Evolutionary conservation across 1,284 basidiomycete species (phyloP).

Genomic region (Singerocomus inundabilis): DNA sequence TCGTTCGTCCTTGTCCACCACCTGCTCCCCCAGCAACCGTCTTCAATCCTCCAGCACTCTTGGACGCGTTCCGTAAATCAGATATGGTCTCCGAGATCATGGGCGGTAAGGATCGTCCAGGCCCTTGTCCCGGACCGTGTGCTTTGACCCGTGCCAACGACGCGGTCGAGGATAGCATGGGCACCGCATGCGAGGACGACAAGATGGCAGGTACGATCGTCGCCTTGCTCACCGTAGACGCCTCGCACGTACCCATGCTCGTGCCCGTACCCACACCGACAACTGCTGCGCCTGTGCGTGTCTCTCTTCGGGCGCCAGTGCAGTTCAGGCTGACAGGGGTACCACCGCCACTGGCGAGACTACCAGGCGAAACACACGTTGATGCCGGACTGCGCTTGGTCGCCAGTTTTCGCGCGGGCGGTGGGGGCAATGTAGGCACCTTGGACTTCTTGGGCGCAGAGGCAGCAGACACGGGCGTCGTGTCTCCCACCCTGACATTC

Average conservation of each 20-base stretch:
- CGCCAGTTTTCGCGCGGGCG: slow-evolving; percentile 13
- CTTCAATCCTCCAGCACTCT: slow-evolving; percentile 17
- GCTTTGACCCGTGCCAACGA: slow-evolving; percentile 57
- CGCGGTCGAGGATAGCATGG: slow-evolving; percentile 69
- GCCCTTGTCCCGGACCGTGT: slow-evolving; percentile 19
- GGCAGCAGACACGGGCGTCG: neutral
- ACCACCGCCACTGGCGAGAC: neutral
- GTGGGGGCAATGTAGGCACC: slow-evolving; percentile 3
- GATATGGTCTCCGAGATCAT: slow-evolving; percentile 37
- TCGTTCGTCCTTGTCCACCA: slow-evolving; percentile 12
- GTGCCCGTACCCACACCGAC: neutral
- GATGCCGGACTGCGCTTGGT: slow-evolving; percentile 13
- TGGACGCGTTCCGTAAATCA: slow-evolving; percentile 15
- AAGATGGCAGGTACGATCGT: slow-evolving; percentile 59
- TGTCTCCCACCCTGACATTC: neutral
- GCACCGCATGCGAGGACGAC: slow-evolving; percentile 67
- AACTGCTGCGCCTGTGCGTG: neutral
- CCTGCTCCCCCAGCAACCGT: slow-evolving; percentile 6
- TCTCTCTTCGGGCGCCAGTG: neutral
- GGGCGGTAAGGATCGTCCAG: slow-evolving; percentile 27
- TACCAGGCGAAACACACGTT: neutral
- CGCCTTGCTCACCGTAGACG: slow-evolving; percentile 25
- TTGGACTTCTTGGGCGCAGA: slow-evolving; percentile 12
- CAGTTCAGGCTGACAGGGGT: neutral
- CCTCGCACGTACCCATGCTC: slow-evolving; percentile 13